These are phyloP conservation scores for Fusarium guadeloupense DNA, from an alignment of 2,329 filamentous ascomycete genomes.

Conservation along the genomic window DNA sequence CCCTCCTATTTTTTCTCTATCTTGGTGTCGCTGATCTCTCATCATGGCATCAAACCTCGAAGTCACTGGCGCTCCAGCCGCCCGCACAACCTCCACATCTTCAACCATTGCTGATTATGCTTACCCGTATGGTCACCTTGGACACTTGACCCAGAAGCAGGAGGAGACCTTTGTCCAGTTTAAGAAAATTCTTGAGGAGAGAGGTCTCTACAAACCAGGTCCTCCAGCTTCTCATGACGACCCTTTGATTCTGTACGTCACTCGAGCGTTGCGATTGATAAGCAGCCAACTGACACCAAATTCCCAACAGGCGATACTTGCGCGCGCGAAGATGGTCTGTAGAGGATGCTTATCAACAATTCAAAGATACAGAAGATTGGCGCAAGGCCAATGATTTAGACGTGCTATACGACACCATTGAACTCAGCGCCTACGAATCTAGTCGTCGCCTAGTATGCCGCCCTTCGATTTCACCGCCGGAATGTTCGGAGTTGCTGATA, in stretches of 20 bases:
- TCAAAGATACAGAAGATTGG: conserved; percentile 90
- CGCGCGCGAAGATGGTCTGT: conserved; percentile 85
- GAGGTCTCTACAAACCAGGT: conserved; percentile 69
- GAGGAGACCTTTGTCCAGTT: conserved; percentile 74
- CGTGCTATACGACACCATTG: conserved; percentile 85
- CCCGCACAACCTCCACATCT: conserved; percentile 44
- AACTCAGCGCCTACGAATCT: conserved; percentile 83
- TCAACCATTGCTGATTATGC: conserved; percentile 52
- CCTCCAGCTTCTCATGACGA: conserved; percentile 74
- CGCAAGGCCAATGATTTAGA: conserved; percentile 81
- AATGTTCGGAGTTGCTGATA: conserved; percentile 4
- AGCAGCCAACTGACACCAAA: conserved; percentile 22
- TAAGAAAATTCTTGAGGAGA: conserved; percentile 72
- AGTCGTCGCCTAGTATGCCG: conserved; percentile 73
- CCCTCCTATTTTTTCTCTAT: background rate
- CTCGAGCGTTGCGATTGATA: background rate
- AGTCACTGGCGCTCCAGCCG: conserved; percentile 37
- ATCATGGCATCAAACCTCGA: conserved; percentile 43
- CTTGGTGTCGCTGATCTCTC: background rate
- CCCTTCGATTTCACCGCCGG: background rate
- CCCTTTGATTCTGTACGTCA: conserved; percentile 72
- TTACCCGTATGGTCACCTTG: conserved; percentile 82
- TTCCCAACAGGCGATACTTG: conserved; percentile 76
- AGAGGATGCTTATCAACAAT: conserved; percentile 81
- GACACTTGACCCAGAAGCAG: conserved; percentile 77